Percentiles rank a stretch among this genome's conserved stretches.
Conservation (phyloP, 495 filamentous ascomycete species). For the Talaromyces wortmannii region DNA sequence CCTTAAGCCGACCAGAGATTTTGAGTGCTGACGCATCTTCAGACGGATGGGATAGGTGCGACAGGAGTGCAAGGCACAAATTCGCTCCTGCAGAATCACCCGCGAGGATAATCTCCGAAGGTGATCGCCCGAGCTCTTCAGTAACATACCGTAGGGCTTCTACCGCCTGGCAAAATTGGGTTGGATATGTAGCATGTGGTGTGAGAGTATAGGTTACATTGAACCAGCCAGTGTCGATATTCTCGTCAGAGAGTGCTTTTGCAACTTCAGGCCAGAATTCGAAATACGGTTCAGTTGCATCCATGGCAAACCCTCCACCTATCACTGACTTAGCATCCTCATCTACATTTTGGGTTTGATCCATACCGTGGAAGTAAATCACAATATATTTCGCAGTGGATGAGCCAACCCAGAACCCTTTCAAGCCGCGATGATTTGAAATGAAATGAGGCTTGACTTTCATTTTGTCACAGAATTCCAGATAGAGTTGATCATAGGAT, state of each 20-base stretch:
- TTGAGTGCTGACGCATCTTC: constrained; percentile 29
- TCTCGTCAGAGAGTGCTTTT: constrained; percentile 13
- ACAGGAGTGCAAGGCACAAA: constrained; percentile 46
- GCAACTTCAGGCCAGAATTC: constrained; percentile 41
- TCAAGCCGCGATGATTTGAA: not conserved
- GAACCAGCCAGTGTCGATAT: constrained; percentile 41
- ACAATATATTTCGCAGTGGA: constrained; percentile 47
- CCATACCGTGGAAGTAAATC: constrained; percentile 52
- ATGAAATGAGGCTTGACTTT: not conserved
- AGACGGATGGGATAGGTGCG: constrained; percentile 55
- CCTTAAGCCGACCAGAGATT: constrained; percentile 23
- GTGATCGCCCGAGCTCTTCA: constrained; percentile 23
- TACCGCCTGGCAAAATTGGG: constrained; percentile 52
- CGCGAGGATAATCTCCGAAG: constrained; percentile 41
- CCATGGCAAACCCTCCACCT: constrained; percentile 54
- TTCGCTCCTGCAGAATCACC: constrained; percentile 65
- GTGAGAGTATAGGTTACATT: constrained; percentile 51
- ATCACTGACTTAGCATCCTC: not conserved
- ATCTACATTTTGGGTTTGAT: too few relatives aligned
- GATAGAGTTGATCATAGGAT: not conserved
- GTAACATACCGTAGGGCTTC: constrained; percentile 46
- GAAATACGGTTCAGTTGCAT: constrained; percentile 41
- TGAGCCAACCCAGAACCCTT: constrained; percentile 52
- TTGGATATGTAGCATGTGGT: constrained; percentile 49
- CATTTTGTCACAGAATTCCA: not conserved